Conservation (phyloP, 805 yeast genomes). For the Cyberlindnera maritima region DNA sequence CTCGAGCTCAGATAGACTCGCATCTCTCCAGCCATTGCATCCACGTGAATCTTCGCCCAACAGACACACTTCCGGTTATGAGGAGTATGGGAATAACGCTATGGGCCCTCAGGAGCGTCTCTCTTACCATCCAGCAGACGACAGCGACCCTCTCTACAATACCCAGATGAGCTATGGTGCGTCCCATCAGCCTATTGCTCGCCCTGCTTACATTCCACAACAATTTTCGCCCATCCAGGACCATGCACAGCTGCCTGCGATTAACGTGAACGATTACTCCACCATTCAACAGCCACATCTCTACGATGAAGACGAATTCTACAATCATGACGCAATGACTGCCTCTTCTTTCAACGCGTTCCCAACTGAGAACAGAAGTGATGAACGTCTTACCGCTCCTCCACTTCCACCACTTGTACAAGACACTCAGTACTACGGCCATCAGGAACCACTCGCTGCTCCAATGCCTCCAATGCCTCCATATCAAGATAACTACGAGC, state of each 20-base stretch:
- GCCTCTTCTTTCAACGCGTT: conserved; percentile 21
- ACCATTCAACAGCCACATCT: neutral
- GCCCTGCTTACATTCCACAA: conserved; percentile 9
- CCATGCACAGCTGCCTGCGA: conserved; percentile 18
- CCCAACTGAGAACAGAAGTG: conserved; percentile 18
- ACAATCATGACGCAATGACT: conserved; percentile 13
- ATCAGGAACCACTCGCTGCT: conserved; percentile 9
- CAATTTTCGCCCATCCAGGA: conserved; percentile 28
- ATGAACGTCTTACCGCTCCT: conserved; percentile 4
- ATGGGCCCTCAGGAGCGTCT: conserved; percentile 3
- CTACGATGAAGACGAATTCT: conserved; percentile 18
- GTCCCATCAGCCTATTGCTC: neutral
- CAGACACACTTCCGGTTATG: conserved; percentile 5
- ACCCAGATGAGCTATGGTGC: conserved; percentile 2
- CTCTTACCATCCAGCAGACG: conserved; percentile 9
- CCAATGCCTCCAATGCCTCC: conserved; percentile 6
- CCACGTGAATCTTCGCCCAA: conserved; percentile 14
- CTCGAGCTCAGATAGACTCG: conserved; percentile 11
- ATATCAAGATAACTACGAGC: conserved; percentile 5
- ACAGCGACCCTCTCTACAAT: conserved; percentile 6
- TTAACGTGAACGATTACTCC: conserved; percentile 9
- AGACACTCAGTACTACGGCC: conserved; percentile 10
- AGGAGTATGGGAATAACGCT: conserved; percentile 4
- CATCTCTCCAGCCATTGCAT: conserved; percentile 11
- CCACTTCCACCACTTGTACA: conserved; percentile 2